Base-by-base conservation (phyloP, 306 rosid species). In the Hippophae rhamnoides region DNA sequence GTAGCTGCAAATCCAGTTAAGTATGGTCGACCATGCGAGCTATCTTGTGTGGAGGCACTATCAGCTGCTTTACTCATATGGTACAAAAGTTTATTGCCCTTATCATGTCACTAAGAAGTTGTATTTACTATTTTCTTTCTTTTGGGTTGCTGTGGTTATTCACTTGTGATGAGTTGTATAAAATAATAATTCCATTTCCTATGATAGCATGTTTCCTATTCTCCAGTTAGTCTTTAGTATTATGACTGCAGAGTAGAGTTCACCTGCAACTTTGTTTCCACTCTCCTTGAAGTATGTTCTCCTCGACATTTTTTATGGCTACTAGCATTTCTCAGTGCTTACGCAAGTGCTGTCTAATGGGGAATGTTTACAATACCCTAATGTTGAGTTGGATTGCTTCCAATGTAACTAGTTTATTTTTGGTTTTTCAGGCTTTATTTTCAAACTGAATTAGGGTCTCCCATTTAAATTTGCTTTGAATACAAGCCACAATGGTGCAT, bases 21-120 rank as follows among this genome's bases (percentile, higher is more conserved):
- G 58, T 88, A 92, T 75, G 99, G 99, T 48, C 84, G 90, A 61
- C 99, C 99, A 13, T 92, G 99, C 66, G 70, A 92, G 69, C 84
- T 92, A 49, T 92, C 99, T 49, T 92, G 99, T 62, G 99, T 92
- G 58, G 99, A 92, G 89, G 99, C 99, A 47, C 82, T 92, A 75
- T 84, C 99, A 61, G 99, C 96, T 6, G 99, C 96, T 71, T 73
- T 92, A 73, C 63, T 68, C 64, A 92, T 92, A 83, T 88, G 99
- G 99, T 88, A 83, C 47, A 49, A 11, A 58, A 45, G 57, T 41
- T 43, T 60, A 38, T 31, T 57, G 25, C 9, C 44, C 50, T 41
- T 41, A 42, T 57, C 56, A 18, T 51, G 42, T 57, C 60, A 3
- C 41, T 43, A 53, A 27, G 41, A 12, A 27, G 42, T 1, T 13